Percentiles rank a stretch among this genome's conserved stretches.
Conservation (phyloP, 2,329 filamentous ascomycete species). For the Corniculantispora saksenae region DNA sequence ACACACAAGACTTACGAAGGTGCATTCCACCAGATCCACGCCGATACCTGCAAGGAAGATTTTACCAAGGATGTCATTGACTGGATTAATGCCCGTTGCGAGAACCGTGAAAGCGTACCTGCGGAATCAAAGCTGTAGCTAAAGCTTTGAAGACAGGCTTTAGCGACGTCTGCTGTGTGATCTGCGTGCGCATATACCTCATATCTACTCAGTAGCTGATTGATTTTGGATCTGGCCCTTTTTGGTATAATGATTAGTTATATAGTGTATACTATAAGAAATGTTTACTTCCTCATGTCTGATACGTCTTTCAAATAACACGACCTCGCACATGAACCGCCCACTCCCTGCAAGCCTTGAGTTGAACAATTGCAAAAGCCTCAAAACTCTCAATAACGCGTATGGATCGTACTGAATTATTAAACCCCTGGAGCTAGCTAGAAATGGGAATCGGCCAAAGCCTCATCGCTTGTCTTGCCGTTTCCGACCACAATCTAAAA, state of each 20-base stretch:
- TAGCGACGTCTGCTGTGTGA: not conserved
- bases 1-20: constrained; percentile 74
- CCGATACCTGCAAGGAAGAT: constrained; percentile 55
- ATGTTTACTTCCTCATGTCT: not conserved
- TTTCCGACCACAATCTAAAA: not conserved
- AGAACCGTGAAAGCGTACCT: constrained; percentile 25
- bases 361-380: not conserved
- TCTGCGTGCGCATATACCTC: not conserved
- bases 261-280: not conserved
- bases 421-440: too few relatives aligned
- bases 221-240: not conserved
- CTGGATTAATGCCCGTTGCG: constrained; percentile 60
- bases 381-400: not conserved
- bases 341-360: not conserved
- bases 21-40: constrained; percentile 74
- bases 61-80: constrained; percentile 61
- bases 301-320: not conserved
- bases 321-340: not conserved
- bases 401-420: not conserved
- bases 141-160: not conserved
- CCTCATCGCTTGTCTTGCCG: not conserved
- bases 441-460: not conserved
- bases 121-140: constrained; percentile 42
- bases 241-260: not conserved
- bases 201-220: not conserved